Percentiles rank a stretch among this genome's conserved stretches.
These are phyloP conservation scores for Xylaria sp. DNA, from an alignment of 2,329 filamentous ascomycete genomes.

Conservation along the genomic window DNA sequence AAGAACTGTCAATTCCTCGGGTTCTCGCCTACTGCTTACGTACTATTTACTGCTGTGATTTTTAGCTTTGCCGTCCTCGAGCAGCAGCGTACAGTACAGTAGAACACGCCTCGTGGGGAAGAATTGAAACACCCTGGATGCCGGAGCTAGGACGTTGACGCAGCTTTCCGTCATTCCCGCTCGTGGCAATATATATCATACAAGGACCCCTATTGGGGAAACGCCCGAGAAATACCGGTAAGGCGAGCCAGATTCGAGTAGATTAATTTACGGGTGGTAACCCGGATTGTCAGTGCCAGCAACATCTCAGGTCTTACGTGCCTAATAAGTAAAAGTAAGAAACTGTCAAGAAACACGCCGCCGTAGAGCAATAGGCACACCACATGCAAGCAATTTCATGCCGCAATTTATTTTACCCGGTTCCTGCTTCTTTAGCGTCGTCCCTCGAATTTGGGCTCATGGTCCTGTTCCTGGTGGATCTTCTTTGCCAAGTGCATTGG, in stretches of 20 bases:
- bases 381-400: background rate
- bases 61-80: too few species aligned
- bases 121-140: too few species aligned
- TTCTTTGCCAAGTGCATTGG: slow-evolving; percentile 2
- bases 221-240: too few species aligned
- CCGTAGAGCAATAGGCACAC: background rate
- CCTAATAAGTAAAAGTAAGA: slow-evolving; percentile 8
- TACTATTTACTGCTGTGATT: too few species aligned
- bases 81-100: too few species aligned
- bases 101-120: too few species aligned
- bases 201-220: too few species aligned
- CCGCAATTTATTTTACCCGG: slow-evolving; percentile 10
- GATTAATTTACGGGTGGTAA: too few species aligned
- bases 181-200: too few species aligned
- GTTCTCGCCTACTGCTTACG: background rate
- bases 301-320: background rate
- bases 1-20: background rate
- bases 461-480: background rate
- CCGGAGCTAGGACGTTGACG: too few species aligned
- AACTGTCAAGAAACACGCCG: background rate
- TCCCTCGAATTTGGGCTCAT: slow-evolving; percentile 5
- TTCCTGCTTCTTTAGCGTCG: slow-evolving; percentile 5
- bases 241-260: too few species aligned
- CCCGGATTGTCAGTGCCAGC: slow-evolving; percentile 6
- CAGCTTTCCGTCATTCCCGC: too few species aligned